Evolutionary conservation across 176 grass and related monocot genomes (phyloP).

Genomic region (Cenchrus americanus): DNA sequence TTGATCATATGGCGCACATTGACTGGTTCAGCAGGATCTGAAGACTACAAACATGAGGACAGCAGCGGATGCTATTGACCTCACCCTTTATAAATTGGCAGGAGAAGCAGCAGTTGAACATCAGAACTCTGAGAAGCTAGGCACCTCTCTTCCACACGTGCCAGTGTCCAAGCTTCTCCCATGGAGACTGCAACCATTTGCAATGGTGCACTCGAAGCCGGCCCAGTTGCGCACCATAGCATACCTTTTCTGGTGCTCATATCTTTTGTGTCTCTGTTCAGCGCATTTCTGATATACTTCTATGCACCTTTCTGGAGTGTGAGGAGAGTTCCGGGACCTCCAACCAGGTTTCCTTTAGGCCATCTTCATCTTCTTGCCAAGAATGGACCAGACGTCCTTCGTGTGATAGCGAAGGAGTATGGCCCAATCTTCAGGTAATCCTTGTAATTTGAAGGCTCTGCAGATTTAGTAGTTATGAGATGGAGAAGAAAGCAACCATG

Average conservation of each 20-base stretch:
- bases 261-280: constrained; percentile 30
- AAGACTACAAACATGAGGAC: constrained; percentile 1
- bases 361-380: constrained; percentile 77
- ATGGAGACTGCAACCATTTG: constrained; percentile 40
- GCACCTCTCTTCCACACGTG: background rate
- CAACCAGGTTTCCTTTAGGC: constrained; percentile 58
- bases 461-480: background rate
- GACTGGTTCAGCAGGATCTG: constrained; percentile 3
- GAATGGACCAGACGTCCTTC: constrained; percentile 69
- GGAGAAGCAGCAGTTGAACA: background rate
- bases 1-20: constrained; percentile 19
- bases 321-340: constrained; percentile 82
- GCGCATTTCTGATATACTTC: constrained; percentile 69
- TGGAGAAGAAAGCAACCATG: constrained; percentile 4
- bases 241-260: background rate
- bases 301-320: constrained; percentile 76
- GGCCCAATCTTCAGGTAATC: constrained; percentile 86
- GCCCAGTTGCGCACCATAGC: background rate
- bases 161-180: constrained; percentile 21
- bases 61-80: background rate
- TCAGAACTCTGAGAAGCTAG: constrained; percentile 22
- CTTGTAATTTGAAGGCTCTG: background rate
- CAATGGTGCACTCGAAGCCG: constrained; percentile 15
- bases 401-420: constrained; percentile 68
- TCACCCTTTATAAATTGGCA: constrained; percentile 46